Base-by-base conservation (phyloP, 2,329 filamentous ascomycete genomes). In the Fusarium sp. region DNA sequence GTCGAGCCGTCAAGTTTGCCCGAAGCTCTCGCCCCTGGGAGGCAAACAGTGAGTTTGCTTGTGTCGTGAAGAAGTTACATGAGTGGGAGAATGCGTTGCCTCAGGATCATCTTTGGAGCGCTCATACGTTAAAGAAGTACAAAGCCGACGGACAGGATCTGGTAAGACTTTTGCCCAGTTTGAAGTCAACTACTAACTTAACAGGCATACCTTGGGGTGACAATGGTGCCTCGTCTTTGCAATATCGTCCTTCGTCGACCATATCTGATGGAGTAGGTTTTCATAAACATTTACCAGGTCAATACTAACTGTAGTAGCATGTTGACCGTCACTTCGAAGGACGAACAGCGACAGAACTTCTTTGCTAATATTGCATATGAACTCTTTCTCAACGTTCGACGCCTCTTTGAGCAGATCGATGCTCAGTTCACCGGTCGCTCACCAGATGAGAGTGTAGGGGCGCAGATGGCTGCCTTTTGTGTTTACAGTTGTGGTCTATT, bases 401-500 rank as follows among this genome's bases (percentile, higher is more conserved):
- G 77, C 1, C 72, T 87, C 4, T 85, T 82, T 64, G 79, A 84
- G 50, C 85, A 86, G 64, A 82, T 86, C 14, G 81, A 84, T 50
- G 82, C 82, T 4, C 84, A 86, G 59, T 86, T 85, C 63, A 80
- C 81, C 13, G 79, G 81, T 4, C 80, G 82, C 6, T 77, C 81
- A 1, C 77, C 80, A 0, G 81, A 85, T 31, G 84, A 85, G 65
- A 83, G 82, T 34, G 80, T 85, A 14, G 85, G 85, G 2, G 83
- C 84, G 2, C 84, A 86, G 71, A 86, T 87, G 79, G 81, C 84
- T 14, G 83, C 83, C 1, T 87, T 87, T 68, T 85, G 83, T 60
- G 83, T 86, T 11, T 87, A 86, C 56, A 85, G 80, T n/a, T 86
- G 84, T 65, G 85, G 84, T 13, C 77, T 87, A 23, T 81, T 87